phyloP scores from a whole-genome alignment of 148 eudicot genomes.

The Rhododendron griersonianum region DNA sequence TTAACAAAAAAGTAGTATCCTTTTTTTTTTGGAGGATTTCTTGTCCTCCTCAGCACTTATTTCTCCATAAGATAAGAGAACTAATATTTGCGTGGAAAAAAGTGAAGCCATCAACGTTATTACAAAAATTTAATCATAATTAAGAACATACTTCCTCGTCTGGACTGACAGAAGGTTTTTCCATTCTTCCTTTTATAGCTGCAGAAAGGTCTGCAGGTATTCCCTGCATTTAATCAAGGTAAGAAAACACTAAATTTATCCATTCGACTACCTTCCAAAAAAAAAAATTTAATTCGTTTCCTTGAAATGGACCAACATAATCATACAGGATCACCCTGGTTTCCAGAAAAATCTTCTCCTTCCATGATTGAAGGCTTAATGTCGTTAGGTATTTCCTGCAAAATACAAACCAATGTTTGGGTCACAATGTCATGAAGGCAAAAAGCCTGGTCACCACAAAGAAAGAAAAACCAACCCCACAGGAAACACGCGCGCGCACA shows the following conservation, averaged over 20 bases:
- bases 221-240: constrained; percentile 23
- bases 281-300: too few relatives aligned
- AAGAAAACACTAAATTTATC: constrained; percentile 3
- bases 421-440: neutral
- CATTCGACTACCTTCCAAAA: neutral
- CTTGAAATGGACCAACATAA: constrained; percentile 13
- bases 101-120: neutral
- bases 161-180: constrained; percentile 15
- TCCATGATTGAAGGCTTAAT: constrained; percentile 25
- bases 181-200: constrained; percentile 22
- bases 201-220: constrained; percentile 17
- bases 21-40: neutral
- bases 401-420: constrained; percentile 4
- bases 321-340: constrained; percentile 29
- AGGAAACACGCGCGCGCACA: too few relatives aligned
- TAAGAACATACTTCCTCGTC: constrained; percentile 24
- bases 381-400: constrained; percentile 29
- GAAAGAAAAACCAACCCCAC: neutral
- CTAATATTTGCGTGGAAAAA: neutral
- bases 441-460: neutral
- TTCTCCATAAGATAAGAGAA: neutral
- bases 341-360: constrained; percentile 22
- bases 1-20: neutral
- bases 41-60: neutral
- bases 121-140: neutral